A percentile compares a stretch with the other conserved stretches of the same genome.
phyloP scores from a whole-genome alignment of 345 rosid species.

The Salix purpurea region DNA sequence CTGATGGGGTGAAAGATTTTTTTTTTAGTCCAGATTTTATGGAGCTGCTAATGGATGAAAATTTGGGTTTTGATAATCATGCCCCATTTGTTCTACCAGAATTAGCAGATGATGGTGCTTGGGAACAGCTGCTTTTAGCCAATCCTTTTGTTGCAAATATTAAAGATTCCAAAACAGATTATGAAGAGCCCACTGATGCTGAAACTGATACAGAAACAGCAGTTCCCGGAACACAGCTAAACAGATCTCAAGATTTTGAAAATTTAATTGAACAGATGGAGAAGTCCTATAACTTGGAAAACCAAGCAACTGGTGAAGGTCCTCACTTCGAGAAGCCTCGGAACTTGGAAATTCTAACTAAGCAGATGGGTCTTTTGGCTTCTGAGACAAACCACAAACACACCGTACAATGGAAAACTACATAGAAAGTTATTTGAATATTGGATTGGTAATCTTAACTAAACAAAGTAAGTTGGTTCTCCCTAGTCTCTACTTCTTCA shows the following conservation, averaged over 20 bases:
- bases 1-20: constrained; percentile 51
- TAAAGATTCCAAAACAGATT: constrained; percentile 30
- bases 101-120: constrained; percentile 61
- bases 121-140: constrained; percentile 67
- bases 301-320: constrained; percentile 28
- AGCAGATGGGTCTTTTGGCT: constrained; percentile 50
- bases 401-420: neutral
- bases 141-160: constrained; percentile 35
- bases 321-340: constrained; percentile 33
- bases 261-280: constrained; percentile 45
- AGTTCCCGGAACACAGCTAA: constrained; percentile 22
- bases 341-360: constrained; percentile 47
- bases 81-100: constrained; percentile 59
- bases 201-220: constrained; percentile 25
- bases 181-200: constrained; percentile 24
- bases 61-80: constrained; percentile 36
- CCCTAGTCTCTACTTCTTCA: neutral
- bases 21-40: constrained; percentile 56
- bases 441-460: neutral
- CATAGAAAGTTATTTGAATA: neutral
- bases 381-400: constrained; percentile 26
- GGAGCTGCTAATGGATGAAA: constrained; percentile 66
- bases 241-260: constrained; percentile 38
- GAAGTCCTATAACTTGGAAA: constrained; percentile 33
- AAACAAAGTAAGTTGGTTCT: constrained; percentile 7